Conservation (phyloP, 805 yeast species). For the Komagataella pastoris region DNA sequence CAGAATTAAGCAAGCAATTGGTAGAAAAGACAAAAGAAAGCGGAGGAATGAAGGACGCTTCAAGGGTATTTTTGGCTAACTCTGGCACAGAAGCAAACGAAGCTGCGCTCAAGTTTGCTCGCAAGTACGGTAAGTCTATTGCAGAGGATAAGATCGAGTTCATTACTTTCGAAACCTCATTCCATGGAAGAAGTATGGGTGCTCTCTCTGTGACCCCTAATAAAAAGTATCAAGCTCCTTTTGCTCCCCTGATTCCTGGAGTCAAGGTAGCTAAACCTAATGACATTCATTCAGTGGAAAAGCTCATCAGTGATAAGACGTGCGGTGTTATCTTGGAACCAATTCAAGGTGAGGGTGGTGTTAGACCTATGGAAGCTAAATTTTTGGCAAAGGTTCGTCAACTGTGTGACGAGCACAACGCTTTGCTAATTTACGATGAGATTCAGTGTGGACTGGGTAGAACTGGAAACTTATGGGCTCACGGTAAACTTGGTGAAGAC, state of each 20-base stretch:
- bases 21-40: constrained; percentile 52
- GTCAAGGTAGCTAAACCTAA: constrained; percentile 54
- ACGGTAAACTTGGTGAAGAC: constrained; percentile 52
- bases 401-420: constrained; percentile 56
- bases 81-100: constrained; percentile 51
- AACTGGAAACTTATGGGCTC: constrained; percentile 91
- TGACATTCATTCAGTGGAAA: constrained; percentile 45
- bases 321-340: constrained; percentile 96
- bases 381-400: constrained; percentile 55
- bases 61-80: constrained; percentile 52
- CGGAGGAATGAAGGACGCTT: constrained; percentile 76
- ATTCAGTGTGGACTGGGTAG: constrained; percentile 96
- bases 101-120: constrained; percentile 49
- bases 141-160: constrained; percentile 54
- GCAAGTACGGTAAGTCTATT: constrained; percentile 60
- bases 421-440: constrained; percentile 81
- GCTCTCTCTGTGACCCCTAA: constrained; percentile 87
- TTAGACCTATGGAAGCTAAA: constrained; percentile 49
- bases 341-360: constrained; percentile 97
- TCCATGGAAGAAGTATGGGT: constrained; percentile 95
- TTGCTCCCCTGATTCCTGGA: constrained; percentile 86
- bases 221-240: constrained; percentile 86
- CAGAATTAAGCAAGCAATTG: constrained; percentile 59
- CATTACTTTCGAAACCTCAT: constrained; percentile 77
- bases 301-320: constrained; percentile 44